Evolutionary conservation across 2,329 filamentous ascomycete genomes (phyloP).

Genomic region (Ilyonectria sp.): DNA sequence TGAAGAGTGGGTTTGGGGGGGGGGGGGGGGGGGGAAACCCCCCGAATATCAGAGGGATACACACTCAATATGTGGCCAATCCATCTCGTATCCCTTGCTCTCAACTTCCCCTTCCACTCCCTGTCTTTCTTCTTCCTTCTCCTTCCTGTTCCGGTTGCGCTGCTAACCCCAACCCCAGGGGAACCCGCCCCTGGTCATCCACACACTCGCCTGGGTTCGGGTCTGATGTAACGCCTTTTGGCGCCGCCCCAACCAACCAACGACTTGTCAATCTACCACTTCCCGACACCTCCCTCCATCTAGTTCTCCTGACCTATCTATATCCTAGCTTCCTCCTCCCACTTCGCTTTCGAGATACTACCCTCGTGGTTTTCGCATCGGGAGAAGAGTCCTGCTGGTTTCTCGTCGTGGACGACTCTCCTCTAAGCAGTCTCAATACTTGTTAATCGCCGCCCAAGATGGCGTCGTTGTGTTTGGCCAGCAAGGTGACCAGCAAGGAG

Average conservation of each 20-base stretch:
- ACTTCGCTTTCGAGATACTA: constrained; percentile 1
- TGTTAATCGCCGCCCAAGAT: constrained; percentile 81
- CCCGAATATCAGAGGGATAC: neutral
- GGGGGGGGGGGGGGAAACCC: neutral
- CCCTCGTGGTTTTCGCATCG: neutral
- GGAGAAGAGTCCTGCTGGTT: constrained; percentile 14
- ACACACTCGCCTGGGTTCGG: constrained; percentile 4
- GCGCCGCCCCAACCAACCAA: neutral
- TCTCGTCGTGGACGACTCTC: constrained; percentile 2
- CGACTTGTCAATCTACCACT: constrained; percentile 1
- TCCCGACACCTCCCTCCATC: neutral
- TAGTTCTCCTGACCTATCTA: neutral
- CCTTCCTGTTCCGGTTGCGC: neutral
- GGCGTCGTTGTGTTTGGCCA: constrained; percentile 58
- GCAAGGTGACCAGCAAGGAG: constrained; percentile 50
- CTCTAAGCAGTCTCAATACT: constrained; percentile 63
- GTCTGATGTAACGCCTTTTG: constrained; percentile 8
- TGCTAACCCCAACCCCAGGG: neutral
- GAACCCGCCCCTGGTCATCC: neutral
- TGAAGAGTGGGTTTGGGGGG: constrained; percentile 2
- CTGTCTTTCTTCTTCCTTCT: constrained; percentile 6
- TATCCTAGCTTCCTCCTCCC: neutral
- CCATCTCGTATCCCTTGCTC: constrained; percentile 1
- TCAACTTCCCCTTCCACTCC: constrained; percentile 5
- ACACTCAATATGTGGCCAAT: constrained; percentile 1